These are phyloP conservation scores for Chrysosporium keratinophilum DNA, from an alignment of 2,329 filamentous ascomycete genomes.

Conservation along the genomic window DNA sequence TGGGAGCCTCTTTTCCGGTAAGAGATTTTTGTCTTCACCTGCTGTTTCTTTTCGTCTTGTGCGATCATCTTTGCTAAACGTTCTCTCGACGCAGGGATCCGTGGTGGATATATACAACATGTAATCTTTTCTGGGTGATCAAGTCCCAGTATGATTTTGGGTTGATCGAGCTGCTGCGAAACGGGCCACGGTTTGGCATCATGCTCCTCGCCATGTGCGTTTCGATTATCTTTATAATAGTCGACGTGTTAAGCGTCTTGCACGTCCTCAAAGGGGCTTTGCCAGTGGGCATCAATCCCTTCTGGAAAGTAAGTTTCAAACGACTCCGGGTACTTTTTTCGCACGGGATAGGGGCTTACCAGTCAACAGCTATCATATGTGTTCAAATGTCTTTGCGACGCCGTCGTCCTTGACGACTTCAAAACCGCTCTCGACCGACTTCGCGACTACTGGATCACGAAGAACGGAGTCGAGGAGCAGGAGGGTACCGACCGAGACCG, in stretches of 20 bases:
- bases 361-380: constrained; percentile 43
- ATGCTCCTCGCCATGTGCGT: constrained; percentile 52
- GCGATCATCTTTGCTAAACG: neutral
- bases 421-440: constrained; percentile 45
- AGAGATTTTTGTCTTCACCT: constrained; percentile 8
- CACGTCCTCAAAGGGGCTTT: constrained; percentile 33
- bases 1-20: constrained; percentile 51
- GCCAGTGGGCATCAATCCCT: constrained; percentile 53
- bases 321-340: neutral
- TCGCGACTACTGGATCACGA: constrained; percentile 26
- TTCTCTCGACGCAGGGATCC: constrained; percentile 40
- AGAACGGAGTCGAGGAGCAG: constrained; percentile 20
- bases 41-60: neutral
- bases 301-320: constrained; percentile 45
- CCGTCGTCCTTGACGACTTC: constrained; percentile 58
- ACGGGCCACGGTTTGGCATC: constrained; percentile 55
- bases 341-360: neutral
- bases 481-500: neutral
- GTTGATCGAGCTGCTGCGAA: constrained; percentile 46
- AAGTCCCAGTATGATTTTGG: constrained; percentile 52
- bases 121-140: constrained; percentile 53
- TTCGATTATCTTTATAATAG: constrained; percentile 49
- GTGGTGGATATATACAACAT: constrained; percentile 57
- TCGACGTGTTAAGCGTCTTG: constrained; percentile 53
- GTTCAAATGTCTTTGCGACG: constrained; percentile 59